These are phyloP conservation scores for Rasamsonia emersonii DNA, from an alignment of 2,329 filamentous ascomycete species.

Conservation along the genomic window DNA sequence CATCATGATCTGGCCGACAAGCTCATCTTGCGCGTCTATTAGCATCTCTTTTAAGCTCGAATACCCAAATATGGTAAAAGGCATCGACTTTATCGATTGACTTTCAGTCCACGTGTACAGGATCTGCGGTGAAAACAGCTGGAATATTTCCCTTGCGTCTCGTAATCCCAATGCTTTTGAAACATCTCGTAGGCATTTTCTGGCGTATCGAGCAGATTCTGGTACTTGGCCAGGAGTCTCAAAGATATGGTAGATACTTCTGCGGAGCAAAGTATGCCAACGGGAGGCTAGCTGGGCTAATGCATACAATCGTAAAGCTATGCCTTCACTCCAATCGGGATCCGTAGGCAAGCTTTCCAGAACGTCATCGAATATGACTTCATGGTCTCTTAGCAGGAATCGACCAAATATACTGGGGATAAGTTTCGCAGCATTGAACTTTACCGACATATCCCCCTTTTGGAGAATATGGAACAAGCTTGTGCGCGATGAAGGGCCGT, in stretches of 20 bases:
- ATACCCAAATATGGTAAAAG: conserved; percentile 81
- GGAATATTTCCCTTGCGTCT: conserved; percentile 64
- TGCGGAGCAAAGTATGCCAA: conserved; percentile 79
- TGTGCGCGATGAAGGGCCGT: conserved; percentile 57
- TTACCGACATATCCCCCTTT: conserved; percentile 59
- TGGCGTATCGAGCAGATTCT: conserved; percentile 59
- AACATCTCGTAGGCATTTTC: conserved; percentile 59
- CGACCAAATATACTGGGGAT: conserved; percentile 69
- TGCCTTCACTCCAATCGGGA: conserved; percentile 64
- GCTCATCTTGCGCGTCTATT: conserved; percentile 62
- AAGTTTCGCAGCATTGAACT: conserved; percentile 62
- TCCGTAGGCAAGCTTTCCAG: conserved; percentile 70
- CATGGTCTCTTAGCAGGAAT: conserved; percentile 75
- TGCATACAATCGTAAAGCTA: conserved; percentile 71
- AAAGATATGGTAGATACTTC: conserved; percentile 88
- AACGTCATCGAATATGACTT: conserved; percentile 75
- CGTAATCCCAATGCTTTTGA: conserved; percentile 56
- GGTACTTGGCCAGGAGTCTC: conserved; percentile 72
- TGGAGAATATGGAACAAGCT: conserved; percentile 66
- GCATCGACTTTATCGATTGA: conserved; percentile 61
- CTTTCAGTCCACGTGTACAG: conserved; percentile 81
- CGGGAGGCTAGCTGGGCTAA: conserved; percentile 67
- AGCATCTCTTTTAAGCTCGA: conserved; percentile 59
- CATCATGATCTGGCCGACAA: conserved; percentile 74
- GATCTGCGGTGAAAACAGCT: conserved; percentile 77